Conservation (phyloP, 2,329 filamentous ascomycete genomes). For the Talaromyces amestolkiae region DNA sequence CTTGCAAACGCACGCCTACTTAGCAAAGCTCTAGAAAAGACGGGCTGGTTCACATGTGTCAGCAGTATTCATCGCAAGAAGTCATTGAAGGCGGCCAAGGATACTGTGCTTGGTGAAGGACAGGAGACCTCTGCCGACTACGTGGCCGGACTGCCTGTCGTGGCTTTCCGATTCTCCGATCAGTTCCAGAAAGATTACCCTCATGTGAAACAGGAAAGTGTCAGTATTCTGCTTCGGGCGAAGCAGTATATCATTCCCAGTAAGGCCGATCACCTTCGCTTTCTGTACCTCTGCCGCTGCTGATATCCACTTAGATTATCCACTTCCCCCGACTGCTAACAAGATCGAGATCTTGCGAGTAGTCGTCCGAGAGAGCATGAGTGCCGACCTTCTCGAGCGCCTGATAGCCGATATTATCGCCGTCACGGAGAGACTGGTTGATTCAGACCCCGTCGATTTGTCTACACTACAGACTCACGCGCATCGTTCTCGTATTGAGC, state of each 20-base stretch:
- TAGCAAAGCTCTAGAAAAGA: constrained; percentile 62
- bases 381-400: constrained; percentile 64
- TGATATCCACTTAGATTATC: constrained; percentile 51
- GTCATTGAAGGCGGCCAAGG: constrained; percentile 44
- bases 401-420: constrained; percentile 60
- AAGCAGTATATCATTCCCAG: constrained; percentile 70
- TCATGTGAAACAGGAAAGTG: constrained; percentile 62
- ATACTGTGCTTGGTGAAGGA: constrained; percentile 37
- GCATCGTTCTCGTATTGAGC: constrained; percentile 38
- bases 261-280: constrained; percentile 30
- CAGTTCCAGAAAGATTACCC: constrained; percentile 60
- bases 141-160: constrained; percentile 64
- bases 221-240: constrained; percentile 61
- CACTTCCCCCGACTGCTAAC: constrained; percentile 61
- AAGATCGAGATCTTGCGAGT: constrained; percentile 65
- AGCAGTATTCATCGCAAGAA: constrained; percentile 64
- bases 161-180: constrained; percentile 64
- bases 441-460: constrained; percentile 53
- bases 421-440: constrained; percentile 62
- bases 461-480: constrained; percentile 46
- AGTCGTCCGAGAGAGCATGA: constrained; percentile 66
- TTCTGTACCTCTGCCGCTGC: background rate
- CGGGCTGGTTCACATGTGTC: constrained; percentile 64
- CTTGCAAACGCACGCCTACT: constrained; percentile 63
- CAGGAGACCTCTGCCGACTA: constrained; percentile 58